Evolutionary conservation across 257 asterid genomes (phyloP), one percentile per base, ranked within the genome.

Genomic region (Fraxinus quadrangulata): DNA sequence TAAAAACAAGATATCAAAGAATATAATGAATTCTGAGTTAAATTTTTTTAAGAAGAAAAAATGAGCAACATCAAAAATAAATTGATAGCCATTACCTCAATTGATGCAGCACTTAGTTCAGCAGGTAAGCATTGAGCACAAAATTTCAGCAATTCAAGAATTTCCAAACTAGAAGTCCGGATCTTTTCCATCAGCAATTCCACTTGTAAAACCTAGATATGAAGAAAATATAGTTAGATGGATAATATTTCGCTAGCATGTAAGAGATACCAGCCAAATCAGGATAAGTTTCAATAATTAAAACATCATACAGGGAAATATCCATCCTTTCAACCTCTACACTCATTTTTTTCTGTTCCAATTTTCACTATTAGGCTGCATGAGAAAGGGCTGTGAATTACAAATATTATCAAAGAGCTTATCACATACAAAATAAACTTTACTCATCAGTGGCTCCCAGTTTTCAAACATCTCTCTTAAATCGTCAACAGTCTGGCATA

Each of bases 381-480:
- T 59, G 47, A 31, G 47, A 79, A 79, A 67, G 63, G 54, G 34
- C 36, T 74, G n/a, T 30, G 78, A 37, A 21, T 71, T 40, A 67
- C 54, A 45, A 78, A 33, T 31, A 24, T 24, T n/a, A 71, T 37
- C 10, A 17, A 5, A 16, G 56, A 66, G 56, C 71, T 23, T 42
- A 67, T 75, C 78, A 89, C 97, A 6, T 89, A 93, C 97, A 86
- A 90, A 91, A 87, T 88, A 90, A 73, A 90, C 82, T 90, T 91
- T 93, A 84, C 97, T 93, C 97, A 88, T 91, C 79, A 93, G 76
- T 72, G 91, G 89, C 67, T 87, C 89, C 92, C 94, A 90, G 83
- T 74, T 86, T 71, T 85, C 92, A 79, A 88, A 89, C 36, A 89
- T 85, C 74, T 90, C 91, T 80, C 83, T 86, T 79, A 90, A 80